phyloP scores from a whole-genome alignment of 495 filamentous ascomycete genomes.

The Xylaria sp. region DNA sequence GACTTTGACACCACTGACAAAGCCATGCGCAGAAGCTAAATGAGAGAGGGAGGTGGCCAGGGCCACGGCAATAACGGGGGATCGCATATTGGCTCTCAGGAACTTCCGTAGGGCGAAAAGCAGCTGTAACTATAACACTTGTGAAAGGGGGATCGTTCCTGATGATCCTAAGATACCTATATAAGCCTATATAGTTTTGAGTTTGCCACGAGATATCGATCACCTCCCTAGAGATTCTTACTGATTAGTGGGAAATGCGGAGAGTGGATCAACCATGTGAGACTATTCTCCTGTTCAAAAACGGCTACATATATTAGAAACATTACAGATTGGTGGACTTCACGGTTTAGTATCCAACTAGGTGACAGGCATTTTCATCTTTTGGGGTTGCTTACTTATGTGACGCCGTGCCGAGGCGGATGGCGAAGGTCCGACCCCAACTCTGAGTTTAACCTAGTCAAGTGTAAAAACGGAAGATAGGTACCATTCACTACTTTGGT shows the following conservation, averaged over 20 bases:
- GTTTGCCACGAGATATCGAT: background rate
- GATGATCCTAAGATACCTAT: background rate
- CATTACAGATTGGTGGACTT: slow-evolving; percentile 23
- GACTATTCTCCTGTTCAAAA: background rate
- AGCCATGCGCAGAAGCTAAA: slow-evolving; percentile 61
- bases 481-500: background rate
- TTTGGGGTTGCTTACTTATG: slow-evolving; percentile 2
- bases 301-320: background rate
- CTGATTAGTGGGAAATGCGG: slow-evolving; percentile 23
- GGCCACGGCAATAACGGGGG: background rate
- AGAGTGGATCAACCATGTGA: background rate
- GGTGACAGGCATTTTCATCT: background rate
- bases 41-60: background rate
- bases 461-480: slow-evolving; percentile 4
- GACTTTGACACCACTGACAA: slow-evolving; percentile 64
- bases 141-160: background rate
- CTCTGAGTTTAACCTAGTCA: slow-evolving; percentile 5
- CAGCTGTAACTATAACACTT: background rate
- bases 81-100: background rate
- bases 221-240: background rate
- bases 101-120: background rate
- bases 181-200: slow-evolving; percentile 2
- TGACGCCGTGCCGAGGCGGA: slow-evolving; percentile 19
- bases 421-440: slow-evolving; percentile 7
- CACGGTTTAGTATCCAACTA: background rate